Conservation (phyloP, 2,329 filamentous ascomycete species). For the Mycosphaerella sp. region DNA sequence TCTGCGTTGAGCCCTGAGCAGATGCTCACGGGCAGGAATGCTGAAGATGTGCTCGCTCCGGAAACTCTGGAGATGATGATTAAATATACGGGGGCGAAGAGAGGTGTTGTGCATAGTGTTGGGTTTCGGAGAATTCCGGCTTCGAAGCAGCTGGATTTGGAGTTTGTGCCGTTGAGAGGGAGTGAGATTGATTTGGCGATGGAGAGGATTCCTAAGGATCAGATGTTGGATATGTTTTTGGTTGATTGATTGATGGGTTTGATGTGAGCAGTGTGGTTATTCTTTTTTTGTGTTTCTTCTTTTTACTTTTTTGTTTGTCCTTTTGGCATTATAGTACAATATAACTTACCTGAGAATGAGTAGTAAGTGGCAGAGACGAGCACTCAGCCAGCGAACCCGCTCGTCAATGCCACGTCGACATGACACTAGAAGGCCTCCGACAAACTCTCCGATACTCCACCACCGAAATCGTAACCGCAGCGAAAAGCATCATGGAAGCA, state of each 20-base stretch:
- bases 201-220: conserved; percentile 12
- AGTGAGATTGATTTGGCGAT: conserved; percentile 9
- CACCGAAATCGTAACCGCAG: conserved; percentile 13
- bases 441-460: conserved; percentile 4
- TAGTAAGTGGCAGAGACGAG: conserved; percentile 15
- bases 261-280: too few species aligned
- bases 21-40: conserved; percentile 13
- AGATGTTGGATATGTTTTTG: conserved; percentile 8
- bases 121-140: conserved; percentile 13
- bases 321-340: too few species aligned
- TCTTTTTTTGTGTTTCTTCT: too few species aligned
- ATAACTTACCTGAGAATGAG: not conserved
- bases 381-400: conserved; percentile 12
- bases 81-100: conserved; percentile 16
- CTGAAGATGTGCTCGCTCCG: conserved; percentile 12
- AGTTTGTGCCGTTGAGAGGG: conserved; percentile 6
- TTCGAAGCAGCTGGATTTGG: conserved; percentile 10
- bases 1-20: conserved; percentile 9
- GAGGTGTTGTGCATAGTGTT: conserved; percentile 12
- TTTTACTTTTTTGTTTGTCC: too few species aligned
- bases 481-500: conserved; percentile 12
- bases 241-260: too few species aligned
- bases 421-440: conserved; percentile 11
- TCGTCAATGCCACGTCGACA: conserved; percentile 18
- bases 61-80: conserved; percentile 14